Percentiles rank a stretch among this genome's conserved stretches.
phyloP scores from a whole-genome alignment of 106 monocot species.

The Allium cepa region DNA sequence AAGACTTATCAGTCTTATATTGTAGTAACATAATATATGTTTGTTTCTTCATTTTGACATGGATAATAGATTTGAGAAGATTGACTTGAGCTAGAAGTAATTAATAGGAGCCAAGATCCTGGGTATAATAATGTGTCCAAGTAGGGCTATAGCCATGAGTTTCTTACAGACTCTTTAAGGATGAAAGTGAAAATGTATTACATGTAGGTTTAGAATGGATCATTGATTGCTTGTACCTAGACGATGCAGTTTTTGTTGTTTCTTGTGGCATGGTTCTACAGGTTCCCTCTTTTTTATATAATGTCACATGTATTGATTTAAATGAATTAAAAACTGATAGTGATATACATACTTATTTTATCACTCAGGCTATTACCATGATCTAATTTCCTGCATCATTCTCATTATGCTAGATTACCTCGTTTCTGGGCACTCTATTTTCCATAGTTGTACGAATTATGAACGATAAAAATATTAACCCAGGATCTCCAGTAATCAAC shows the following conservation, averaged over 20 bases:
- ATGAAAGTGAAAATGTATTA: not conserved
- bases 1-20: no score
- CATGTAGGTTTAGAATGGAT: slow-evolving; percentile 29
- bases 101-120: slow-evolving; percentile 38
- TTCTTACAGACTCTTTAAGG: slow-evolving; percentile 38
- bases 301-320: no score
- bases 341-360: no score
- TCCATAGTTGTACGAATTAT: no score
- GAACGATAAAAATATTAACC: no score
- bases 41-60: no score
- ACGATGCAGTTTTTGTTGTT: slow-evolving; percentile 34
- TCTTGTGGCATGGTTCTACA: slow-evolving; percentile 60
- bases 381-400: no score
- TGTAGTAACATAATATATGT: not conserved
- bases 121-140: slow-evolving; percentile 52
- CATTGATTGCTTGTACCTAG: slow-evolving; percentile 41
- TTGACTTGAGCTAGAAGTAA: slow-evolving; percentile 40
- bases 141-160: slow-evolving; percentile 44
- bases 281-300: slow-evolving; percentile 26
- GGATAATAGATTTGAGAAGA: slow-evolving; percentile 69
- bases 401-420: no score
- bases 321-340: no score
- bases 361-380: no score
- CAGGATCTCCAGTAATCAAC: no score
- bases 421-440: no score